Evolutionary conservation across 257 asterid species (phyloP), one percentile per base, ranked within the genome.

Genomic region (Schizonepeta tenuifolia): DNA sequence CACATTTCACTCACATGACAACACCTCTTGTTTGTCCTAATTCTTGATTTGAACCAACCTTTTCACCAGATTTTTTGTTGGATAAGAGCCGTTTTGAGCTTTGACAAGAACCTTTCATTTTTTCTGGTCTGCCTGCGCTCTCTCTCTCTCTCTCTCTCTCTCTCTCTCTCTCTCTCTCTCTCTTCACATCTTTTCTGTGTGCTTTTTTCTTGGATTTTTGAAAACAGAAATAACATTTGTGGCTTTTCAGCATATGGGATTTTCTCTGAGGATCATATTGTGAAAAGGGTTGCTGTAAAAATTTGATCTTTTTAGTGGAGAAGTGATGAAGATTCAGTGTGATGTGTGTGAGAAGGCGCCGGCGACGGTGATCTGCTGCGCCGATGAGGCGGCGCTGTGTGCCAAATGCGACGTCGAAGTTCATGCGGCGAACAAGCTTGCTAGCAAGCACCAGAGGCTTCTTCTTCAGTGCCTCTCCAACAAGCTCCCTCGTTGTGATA

Each of bases 341-440:
- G 99, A 94, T 87, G 99, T 91, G 63, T 94, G 99, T 75, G 99
- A 94, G 87, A 94, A 85, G 72, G 96, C 97, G 18, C 86, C 85
- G 58, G 99, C 99, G 71, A 90, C 95, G 41, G 93, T 94, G 83
- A 94, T 94, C 2, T 94, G 99, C 80, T 91, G 99, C 77, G 99
- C 99, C 7, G 99, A 94, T 77, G 99, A 94, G 83, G 99, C 99
- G 28, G 99, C 98, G 9, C 72, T 94, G 77, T 94, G 99, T 49
- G 78, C 93, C 0, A 82, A 81, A 59, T 94, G 99, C 79, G 98
- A 94, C 53, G 82, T 88, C 18, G 95, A 90, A 75, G 90, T 94
- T 12, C 99, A 94, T 71, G 99, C 97, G 22, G 99, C 99, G 0
- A 94, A 94, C 78, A 94, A 89, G 84, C 89, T 94, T 49, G 98